Evolutionary conservation across 2,329 filamentous ascomycete genomes (phyloP).

Genomic region (Cadophora gregata): DNA sequence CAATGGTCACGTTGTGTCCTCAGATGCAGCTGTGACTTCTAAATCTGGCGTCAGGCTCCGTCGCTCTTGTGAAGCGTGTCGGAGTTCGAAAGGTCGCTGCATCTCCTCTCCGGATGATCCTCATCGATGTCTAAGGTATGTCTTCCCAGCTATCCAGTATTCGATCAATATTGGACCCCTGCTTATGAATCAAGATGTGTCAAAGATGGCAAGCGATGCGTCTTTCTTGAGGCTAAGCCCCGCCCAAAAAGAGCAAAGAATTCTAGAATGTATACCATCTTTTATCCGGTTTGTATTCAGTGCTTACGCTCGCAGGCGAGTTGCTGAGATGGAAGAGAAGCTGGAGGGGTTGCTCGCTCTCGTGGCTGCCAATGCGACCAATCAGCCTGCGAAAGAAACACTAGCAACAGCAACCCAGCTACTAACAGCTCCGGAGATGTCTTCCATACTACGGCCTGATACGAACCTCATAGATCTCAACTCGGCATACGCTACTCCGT

Average conservation of each 20-base stretch:
- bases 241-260: conserved; percentile 55
- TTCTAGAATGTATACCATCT: conserved; percentile 41
- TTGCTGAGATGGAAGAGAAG: conserved; percentile 45
- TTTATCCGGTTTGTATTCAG: neutral
- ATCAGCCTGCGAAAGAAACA: conserved; percentile 9
- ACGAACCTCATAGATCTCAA: neutral
- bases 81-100: conserved; percentile 60
- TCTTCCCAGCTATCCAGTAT: no score
- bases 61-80: conserved; percentile 57
- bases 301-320: conserved; percentile 34
- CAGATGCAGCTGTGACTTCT: neutral
- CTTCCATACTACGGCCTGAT: neutral
- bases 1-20: neutral
- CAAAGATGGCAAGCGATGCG: conserved; percentile 33
- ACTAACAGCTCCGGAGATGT: neutral
- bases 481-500: neutral
- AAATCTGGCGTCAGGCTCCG: conserved; percentile 20
- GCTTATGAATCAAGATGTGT: conserved; percentile 25
- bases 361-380: conserved; percentile 21
- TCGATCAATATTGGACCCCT: neutral
- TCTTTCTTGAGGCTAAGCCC: conserved; percentile 56
- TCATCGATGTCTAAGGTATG: conserved; percentile 59
- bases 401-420: conserved; percentile 9
- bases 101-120: conserved; percentile 52
- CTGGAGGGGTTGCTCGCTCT: conserved; percentile 37